These are phyloP conservation scores for Gossypium turneri DNA, from an alignment of 345 rosid species.

Conservation along the genomic window DNA sequence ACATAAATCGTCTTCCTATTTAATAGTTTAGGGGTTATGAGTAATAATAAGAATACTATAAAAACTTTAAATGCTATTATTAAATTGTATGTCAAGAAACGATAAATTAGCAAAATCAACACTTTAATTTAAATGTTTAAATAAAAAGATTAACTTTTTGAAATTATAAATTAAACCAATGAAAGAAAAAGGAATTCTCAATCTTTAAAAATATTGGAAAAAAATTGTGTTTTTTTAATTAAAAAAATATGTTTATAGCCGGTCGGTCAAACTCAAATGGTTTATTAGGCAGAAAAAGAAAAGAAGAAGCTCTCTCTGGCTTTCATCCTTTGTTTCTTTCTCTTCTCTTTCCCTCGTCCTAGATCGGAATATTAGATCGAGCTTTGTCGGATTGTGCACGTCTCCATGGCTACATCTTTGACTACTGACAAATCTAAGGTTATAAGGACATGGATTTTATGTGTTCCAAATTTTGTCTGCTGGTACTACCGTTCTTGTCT, in stretches of 20 bases:
- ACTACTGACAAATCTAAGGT: slow-evolving; percentile 12
- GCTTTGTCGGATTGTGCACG: slow-evolving; percentile 16
- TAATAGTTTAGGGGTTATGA: too few species aligned
- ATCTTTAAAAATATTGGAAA: not conserved
- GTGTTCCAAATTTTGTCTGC: slow-evolving; percentile 23
- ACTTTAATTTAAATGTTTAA: too few species aligned
- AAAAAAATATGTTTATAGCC: not conserved
- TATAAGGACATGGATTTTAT: not conserved
- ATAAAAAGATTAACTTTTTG: too few species aligned
- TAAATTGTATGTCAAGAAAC: too few species aligned
- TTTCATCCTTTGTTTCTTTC: not conserved
- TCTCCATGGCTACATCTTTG: slow-evolving; percentile 19
- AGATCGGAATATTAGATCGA: slow-evolving; percentile 10
- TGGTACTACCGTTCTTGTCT: slow-evolving; percentile 11
- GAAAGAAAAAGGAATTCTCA: not conserved
- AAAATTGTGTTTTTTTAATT: too few species aligned
- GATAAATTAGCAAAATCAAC: too few species aligned
- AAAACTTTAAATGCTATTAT: too few species aligned
- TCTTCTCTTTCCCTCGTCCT: not conserved
- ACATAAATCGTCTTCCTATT: too few species aligned
- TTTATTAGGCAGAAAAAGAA: not conserved
- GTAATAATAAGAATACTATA: too few species aligned
- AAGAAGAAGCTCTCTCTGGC: not conserved
- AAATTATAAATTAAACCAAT: too few species aligned
- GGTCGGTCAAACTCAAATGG: slow-evolving; percentile 7